phyloP scores from a whole-genome alignment of 495 filamentous ascomycete species.

The Aspergillus diversus region DNA sequence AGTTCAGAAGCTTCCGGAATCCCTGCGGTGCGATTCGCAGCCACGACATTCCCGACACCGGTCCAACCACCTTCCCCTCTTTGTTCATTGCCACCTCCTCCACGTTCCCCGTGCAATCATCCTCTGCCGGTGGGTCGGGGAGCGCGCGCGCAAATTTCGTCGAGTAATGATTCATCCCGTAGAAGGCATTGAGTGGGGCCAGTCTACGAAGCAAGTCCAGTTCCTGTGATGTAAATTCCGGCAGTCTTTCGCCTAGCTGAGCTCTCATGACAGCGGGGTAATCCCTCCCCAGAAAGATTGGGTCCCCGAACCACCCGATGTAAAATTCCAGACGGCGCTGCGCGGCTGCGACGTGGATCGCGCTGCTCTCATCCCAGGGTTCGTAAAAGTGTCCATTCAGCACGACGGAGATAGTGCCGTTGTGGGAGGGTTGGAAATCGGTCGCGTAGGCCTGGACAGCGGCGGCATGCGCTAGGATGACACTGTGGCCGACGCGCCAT shows the following conservation, averaged over 20 bases:
- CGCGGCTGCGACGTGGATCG: conserved; percentile 36
- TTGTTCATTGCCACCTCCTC: conserved; percentile 64
- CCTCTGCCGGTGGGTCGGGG: conserved; percentile 36
- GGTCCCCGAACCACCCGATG: conserved; percentile 61
- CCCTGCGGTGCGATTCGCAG: conserved; percentile 61
- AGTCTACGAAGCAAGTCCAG: conserved; percentile 53
- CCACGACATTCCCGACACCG: conserved; percentile 70
- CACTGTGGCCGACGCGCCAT: conserved; percentile 45
- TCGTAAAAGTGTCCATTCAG: conserved; percentile 56
- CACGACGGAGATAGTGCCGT: conserved; percentile 29
- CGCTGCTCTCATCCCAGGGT: conserved; percentile 42
- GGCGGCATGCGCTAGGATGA: conserved; percentile 44
- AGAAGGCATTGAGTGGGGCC: conserved; percentile 67
- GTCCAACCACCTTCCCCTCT: conserved; percentile 62
- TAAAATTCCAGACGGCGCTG: conserved; percentile 50
- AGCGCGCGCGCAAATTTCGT: conserved; percentile 64
- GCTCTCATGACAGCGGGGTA: conserved; percentile 69
- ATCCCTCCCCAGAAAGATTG: conserved; percentile 63
- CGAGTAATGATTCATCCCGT: conserved; percentile 79
- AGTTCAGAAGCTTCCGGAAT: conserved; percentile 70
- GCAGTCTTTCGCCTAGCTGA: conserved; percentile 68
- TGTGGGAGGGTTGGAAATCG: conserved; percentile 35
- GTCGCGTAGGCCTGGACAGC: conserved; percentile 42
- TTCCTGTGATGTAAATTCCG: conserved; percentile 62
- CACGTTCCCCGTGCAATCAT: conserved; percentile 70